A percentile compares a stretch with the other conserved stretches of the same genome.
These are phyloP conservation scores for Aspergillus sp. DNA, from an alignment of 2,329 filamentous ascomycete species.

Conservation along the genomic window DNA sequence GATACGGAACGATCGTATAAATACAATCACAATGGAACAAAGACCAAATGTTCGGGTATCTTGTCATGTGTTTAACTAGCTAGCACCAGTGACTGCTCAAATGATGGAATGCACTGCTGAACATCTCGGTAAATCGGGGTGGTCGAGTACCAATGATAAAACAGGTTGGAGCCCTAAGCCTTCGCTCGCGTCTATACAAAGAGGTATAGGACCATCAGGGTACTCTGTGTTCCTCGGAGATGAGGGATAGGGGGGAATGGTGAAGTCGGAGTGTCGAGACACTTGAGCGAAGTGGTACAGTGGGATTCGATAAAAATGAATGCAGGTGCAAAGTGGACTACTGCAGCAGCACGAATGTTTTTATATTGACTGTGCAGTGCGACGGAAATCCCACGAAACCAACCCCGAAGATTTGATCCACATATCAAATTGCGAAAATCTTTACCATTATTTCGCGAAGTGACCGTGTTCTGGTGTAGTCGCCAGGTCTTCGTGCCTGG, in stretches of 20 bases:
- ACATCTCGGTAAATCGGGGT: neutral
- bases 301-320: neutral
- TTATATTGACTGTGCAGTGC: neutral
- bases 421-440: neutral
- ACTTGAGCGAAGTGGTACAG: neutral
- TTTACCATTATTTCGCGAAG: neutral
- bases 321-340: neutral
- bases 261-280: neutral
- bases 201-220: neutral
- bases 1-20: neutral
- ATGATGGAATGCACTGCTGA: neutral
- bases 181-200: neutral
- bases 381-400: neutral
- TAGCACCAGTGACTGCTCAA: neutral
- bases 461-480: too few relatives aligned
- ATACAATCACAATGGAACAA: neutral
- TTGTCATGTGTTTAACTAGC: neutral
- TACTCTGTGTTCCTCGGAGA: neutral
- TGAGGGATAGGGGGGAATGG: neutral
- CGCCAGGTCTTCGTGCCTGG: too few relatives aligned
- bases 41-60: neutral
- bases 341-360: neutral
- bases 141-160: neutral
- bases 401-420: neutral
- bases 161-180: neutral